Conservation (phyloP, 1,139 yeast species). For the Geotrichum australiense region DNA sequence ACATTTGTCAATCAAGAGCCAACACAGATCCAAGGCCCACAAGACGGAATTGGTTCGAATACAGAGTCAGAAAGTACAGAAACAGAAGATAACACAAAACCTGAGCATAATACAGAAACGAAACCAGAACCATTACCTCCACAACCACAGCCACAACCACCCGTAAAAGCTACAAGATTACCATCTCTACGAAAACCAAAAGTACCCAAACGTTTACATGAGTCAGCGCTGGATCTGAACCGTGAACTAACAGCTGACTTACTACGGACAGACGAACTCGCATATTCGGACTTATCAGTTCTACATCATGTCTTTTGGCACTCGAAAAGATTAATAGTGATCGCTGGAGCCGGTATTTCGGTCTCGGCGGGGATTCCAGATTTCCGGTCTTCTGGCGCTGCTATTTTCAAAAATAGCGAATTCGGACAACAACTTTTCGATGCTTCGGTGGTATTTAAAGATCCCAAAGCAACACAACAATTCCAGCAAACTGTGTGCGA, state of each 20-base stretch:
- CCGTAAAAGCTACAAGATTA: constrained; percentile 10
- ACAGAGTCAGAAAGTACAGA: too few relatives aligned
- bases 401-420: constrained; percentile 44
- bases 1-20: too few relatives aligned
- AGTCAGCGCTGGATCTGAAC: constrained; percentile 10
- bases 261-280: background rate
- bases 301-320: constrained; percentile 34
- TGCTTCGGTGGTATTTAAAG: constrained; percentile 61
- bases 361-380: constrained; percentile 91
- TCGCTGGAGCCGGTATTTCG: constrained; percentile 86
- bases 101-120: background rate
- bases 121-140: background rate
- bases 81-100: background rate
- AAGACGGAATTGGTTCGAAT: too few relatives aligned
- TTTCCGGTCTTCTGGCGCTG: constrained; percentile 72
- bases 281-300: constrained; percentile 24
- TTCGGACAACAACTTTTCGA: constrained; percentile 78
- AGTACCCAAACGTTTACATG: constrained; percentile 23
- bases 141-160: too few relatives aligned
- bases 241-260: constrained; percentile 6
- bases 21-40: too few relatives aligned
- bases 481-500: constrained; percentile 71
- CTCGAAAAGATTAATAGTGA: constrained; percentile 34
- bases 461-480: constrained; percentile 49
- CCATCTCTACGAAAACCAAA: constrained; percentile 23